Percentiles rank a stretch among this genome's conserved stretches.
These are phyloP conservation scores for Uronychia setigera DNA, from an alignment of 73 alveolate species.

Conservation along the genomic window DNA sequence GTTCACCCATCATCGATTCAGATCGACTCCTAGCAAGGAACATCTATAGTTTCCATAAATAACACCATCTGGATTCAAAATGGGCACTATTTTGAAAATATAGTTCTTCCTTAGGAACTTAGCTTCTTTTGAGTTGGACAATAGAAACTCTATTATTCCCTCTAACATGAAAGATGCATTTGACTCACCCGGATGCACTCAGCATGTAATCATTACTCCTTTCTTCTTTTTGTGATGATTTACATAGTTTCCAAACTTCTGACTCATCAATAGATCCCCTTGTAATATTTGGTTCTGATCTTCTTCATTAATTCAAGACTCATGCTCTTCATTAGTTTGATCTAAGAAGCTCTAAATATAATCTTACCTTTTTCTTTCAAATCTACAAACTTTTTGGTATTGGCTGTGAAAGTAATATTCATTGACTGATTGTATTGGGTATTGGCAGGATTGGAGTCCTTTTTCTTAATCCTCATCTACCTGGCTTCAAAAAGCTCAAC, in stretches of 20 bases:
- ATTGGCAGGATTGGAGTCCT: neutral
- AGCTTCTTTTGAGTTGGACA: slow-evolving; percentile 81
- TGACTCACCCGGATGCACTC: slow-evolving; percentile 96
- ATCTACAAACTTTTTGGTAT: neutral
- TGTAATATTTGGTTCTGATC: slow-evolving; percentile 9
- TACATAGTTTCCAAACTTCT: slow-evolving; percentile 38
- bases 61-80: slow-evolving; percentile 91
- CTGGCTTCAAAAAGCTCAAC: neutral
- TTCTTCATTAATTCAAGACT: neutral
- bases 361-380: neutral
- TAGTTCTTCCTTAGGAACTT: slow-evolving; percentile 75
- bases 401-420: neutral
- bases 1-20: slow-evolving; percentile 91
- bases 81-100: slow-evolving; percentile 89
- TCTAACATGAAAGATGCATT: slow-evolving; percentile 82
- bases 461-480: neutral
- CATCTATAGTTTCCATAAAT: slow-evolving; percentile 92
- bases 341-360: too few species aligned
- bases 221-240: slow-evolving; percentile 80
- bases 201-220: slow-evolving; percentile 72
- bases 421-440: slow-evolving; percentile 16
- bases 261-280: slow-evolving; percentile 21
- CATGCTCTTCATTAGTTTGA: neutral
- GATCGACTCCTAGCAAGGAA: slow-evolving; percentile 87
- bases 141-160: slow-evolving; percentile 85